These are phyloP conservation scores for Amanita pallidorosea DNA, from an alignment of 768 basidiomycete species.

Conservation along the genomic window DNA sequence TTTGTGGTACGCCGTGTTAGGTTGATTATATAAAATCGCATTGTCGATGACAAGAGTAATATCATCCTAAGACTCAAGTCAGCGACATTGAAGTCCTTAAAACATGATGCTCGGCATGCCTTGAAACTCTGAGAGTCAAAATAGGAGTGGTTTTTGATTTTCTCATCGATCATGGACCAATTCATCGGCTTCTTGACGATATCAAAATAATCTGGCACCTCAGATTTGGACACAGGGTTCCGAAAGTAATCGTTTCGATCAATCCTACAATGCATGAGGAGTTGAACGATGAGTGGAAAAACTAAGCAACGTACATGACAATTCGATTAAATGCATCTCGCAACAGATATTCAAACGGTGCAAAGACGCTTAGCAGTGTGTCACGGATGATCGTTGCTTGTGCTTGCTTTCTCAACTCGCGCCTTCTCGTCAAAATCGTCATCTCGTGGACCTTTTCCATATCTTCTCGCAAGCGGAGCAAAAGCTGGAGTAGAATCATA, in stretches of 20 bases:
- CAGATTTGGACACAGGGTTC: conserved; percentile 65
- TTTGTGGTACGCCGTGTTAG: conserved; percentile 61
- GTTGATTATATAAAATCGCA: conserved; percentile 77
- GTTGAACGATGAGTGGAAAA: neutral
- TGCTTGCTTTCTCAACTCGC: conserved; percentile 72
- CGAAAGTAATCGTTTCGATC: conserved; percentile 73
- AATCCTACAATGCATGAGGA: conserved; percentile 28
- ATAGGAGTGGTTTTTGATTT: conserved; percentile 77
- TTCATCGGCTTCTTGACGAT: conserved; percentile 83
- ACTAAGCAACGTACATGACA: conserved; percentile 38
- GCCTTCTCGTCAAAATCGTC: conserved; percentile 55
- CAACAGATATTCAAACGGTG: conserved; percentile 47
- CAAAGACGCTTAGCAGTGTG: conserved; percentile 52
- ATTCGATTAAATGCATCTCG: conserved; percentile 62
- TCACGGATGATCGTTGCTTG: conserved; percentile 59
- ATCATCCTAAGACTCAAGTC: conserved; percentile 43
- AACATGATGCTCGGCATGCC: conserved; percentile 22
- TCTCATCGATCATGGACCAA: conserved; percentile 72
- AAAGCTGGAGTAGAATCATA: conserved; percentile 21
- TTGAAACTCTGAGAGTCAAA: conserved; percentile 67
- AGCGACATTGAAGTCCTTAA: neutral
- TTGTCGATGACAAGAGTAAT: conserved; percentile 78
- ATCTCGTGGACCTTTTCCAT: conserved; percentile 64
- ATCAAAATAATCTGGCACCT: conserved; percentile 88
- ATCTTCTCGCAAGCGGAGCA: conserved; percentile 63